Percentiles rank a stretch among this genome's conserved stretches.
phyloP scores from a whole-genome alignment of 2,329 filamentous ascomycete genomes.

The Blastomyces silverae region DNA sequence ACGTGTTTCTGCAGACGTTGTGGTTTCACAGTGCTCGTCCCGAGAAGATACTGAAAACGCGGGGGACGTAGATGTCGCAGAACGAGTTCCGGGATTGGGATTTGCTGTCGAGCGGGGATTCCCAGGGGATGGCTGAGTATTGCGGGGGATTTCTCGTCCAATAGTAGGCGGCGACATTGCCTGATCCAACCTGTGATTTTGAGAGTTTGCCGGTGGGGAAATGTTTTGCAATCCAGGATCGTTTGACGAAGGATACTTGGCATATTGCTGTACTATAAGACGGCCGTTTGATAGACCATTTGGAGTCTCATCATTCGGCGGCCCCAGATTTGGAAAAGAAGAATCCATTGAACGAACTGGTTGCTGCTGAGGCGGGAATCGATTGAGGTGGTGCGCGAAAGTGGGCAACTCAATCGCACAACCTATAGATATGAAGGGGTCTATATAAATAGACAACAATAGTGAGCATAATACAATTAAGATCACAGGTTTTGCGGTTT shows the following conservation, averaged over 20 bases:
- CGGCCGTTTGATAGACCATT: constrained; percentile 4
- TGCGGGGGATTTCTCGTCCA: constrained; percentile 20
- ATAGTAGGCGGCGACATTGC: background rate
- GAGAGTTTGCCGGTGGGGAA: constrained; percentile 34
- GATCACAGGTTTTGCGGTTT: background rate
- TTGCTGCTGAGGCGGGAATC: background rate
- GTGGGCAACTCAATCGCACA: background rate
- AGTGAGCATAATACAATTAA: background rate
- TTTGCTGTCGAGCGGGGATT: constrained; percentile 29
- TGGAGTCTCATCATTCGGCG: constrained; percentile 24
- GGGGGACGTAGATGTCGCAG: constrained; percentile 39
- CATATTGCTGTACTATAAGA: constrained; percentile 28
- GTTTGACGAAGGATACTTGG: constrained; percentile 32
- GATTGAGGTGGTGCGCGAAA: background rate
- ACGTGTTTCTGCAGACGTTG: constrained; percentile 37
- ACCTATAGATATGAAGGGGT: background rate
- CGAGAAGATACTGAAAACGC: constrained; percentile 29
- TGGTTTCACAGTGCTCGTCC: constrained; percentile 27
- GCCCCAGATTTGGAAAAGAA: constrained; percentile 29
- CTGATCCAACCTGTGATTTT: constrained; percentile 21
- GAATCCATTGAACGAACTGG: constrained; percentile 26
- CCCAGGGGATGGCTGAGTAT: constrained; percentile 36
- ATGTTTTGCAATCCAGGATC: constrained; percentile 34
- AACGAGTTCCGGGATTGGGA: constrained; percentile 26
- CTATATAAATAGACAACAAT: background rate